A percentile compares a stretch with the other conserved stretches of the same genome.
Evolutionary conservation across 768 basidiomycete species (phyloP).

Genomic region (Floccularia luteovirens): DNA sequence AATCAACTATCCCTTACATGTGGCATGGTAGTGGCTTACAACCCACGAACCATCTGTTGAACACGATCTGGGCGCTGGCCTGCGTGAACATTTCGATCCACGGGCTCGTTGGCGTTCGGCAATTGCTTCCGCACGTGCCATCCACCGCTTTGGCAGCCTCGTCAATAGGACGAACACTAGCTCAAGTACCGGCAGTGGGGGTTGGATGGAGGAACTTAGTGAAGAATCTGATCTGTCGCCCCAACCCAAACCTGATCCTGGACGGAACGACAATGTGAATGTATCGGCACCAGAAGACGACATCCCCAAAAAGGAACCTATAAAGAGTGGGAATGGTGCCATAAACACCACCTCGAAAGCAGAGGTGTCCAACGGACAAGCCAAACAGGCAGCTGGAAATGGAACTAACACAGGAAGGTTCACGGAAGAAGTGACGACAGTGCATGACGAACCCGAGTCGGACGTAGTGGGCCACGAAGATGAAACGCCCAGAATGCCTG

Average conservation of each 20-base stretch:
- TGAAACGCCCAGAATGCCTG: slow-evolving; percentile 34
- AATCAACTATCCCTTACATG: not conserved
- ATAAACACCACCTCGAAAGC: not conserved
- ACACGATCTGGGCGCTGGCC: slow-evolving; percentile 62
- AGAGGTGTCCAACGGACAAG: not conserved
- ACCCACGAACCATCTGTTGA: slow-evolving; percentile 57
- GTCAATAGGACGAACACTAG: slow-evolving; percentile 16
- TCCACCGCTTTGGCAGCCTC: slow-evolving; percentile 29
- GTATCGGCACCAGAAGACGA: slow-evolving; percentile 22
- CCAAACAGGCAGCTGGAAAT: not conserved
- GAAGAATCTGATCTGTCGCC: slow-evolving; percentile 15
- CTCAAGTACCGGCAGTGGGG: slow-evolving; percentile 25
- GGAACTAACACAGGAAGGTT: not conserved
- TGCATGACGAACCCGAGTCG: slow-evolving; percentile 16
- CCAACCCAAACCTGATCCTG: slow-evolving; percentile 15
- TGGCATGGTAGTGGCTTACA: slow-evolving; percentile 60
- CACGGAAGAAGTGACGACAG: slow-evolving; percentile 4
- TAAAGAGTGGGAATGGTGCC: slow-evolving; percentile 5
- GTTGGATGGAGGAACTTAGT: slow-evolving; percentile 21
- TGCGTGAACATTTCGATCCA: slow-evolving; percentile 81
- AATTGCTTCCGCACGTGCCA: slow-evolving; percentile 43
- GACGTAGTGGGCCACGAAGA: slow-evolving; percentile 7
- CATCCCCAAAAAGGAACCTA: not conserved
- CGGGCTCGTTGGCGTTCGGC: slow-evolving; percentile 67
- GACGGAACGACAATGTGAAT: slow-evolving; percentile 31